phyloP scores from a whole-genome alignment of 2,329 filamentous ascomycete species.

The Pochonia chlamydosporia region DNA sequence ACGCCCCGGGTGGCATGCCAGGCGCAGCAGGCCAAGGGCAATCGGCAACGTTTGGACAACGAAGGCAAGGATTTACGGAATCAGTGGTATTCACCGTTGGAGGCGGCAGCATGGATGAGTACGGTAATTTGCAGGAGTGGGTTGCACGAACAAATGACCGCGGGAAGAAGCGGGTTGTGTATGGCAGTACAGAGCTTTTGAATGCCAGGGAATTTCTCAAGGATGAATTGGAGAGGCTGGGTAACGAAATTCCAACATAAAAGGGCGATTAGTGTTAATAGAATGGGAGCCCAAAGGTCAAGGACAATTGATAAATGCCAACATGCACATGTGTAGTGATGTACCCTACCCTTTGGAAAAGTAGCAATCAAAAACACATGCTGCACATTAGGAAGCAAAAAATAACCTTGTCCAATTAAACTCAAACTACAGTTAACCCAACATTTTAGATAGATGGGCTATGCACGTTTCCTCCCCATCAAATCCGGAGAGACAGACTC shows the following conservation, averaged over 20 bases:
- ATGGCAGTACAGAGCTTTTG: slow-evolving; percentile 83
- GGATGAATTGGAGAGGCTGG: slow-evolving; percentile 58
- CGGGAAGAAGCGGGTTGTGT: slow-evolving; percentile 76
- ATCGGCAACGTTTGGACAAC: slow-evolving; percentile 81
- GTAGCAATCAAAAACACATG: too few species aligned
- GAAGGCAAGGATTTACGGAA: slow-evolving; percentile 82
- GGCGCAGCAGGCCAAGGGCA: slow-evolving; percentile 55
- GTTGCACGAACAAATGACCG: slow-evolving; percentile 69
- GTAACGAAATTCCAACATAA: slow-evolving; percentile 45
- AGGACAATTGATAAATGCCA: too few species aligned
- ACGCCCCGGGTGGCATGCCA: slow-evolving; percentile 42
- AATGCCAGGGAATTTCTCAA: slow-evolving; percentile 63
- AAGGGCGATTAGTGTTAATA: slow-evolving; percentile 1
- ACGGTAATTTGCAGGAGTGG: slow-evolving; percentile 96
- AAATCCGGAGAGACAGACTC: too few species aligned
- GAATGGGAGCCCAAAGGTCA: neutral
- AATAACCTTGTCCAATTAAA: too few species aligned
- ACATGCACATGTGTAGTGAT: neutral
- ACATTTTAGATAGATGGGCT: too few species aligned
- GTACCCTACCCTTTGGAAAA: neutral
- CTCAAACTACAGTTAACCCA: too few species aligned
- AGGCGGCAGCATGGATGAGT: slow-evolving; percentile 97
- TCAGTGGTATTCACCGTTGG: slow-evolving; percentile 93
- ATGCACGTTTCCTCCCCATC: too few species aligned
- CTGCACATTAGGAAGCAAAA: too few species aligned